phyloP scores from a whole-genome alignment of 2,329 filamentous ascomycete species.

The Monosporascus sp. region DNA sequence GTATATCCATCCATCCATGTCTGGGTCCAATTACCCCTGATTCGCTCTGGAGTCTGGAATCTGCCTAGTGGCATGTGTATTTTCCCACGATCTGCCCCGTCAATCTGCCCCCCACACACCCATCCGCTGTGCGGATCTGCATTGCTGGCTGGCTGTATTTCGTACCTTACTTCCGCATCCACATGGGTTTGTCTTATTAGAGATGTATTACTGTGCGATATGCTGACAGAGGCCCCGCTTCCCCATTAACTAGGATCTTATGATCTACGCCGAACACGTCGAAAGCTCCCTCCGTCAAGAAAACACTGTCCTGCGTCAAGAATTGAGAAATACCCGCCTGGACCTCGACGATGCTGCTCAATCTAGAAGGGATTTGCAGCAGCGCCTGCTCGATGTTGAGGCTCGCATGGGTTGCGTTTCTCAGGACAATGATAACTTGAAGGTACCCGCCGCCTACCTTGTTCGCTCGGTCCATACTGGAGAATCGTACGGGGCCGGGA shows the following conservation, averaged over 20 bases:
- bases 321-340: slow-evolving; percentile 40
- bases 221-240: not conserved
- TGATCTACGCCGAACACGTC: slow-evolving; percentile 39
- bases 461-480: not conserved
- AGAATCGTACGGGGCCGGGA: slow-evolving; percentile 1
- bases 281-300: slow-evolving; percentile 40
- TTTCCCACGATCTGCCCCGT: not conserved
- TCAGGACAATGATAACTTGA: slow-evolving; percentile 37
- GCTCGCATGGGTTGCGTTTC: slow-evolving; percentile 28
- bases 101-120: too few species aligned
- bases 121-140: too few species aligned
- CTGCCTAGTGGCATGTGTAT: too few species aligned
- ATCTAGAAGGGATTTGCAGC: slow-evolving; percentile 45
- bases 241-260: slow-evolving; percentile 35
- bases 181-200: too few species aligned
- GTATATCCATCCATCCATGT: slow-evolving; percentile 1
- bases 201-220: too few species aligned
- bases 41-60: too few species aligned
- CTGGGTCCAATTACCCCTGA: too few species aligned
- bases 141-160: too few species aligned
- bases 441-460: slow-evolving; percentile 33
- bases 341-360: slow-evolving; percentile 46
- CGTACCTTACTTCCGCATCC: too few species aligned
- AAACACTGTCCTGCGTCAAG: slow-evolving; percentile 34
- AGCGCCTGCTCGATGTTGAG: slow-evolving; percentile 37